Evolutionary conservation across 768 basidiomycete species (phyloP), one percentile per base, ranked within the genome.

Genomic region (Russula sp.): DNA sequence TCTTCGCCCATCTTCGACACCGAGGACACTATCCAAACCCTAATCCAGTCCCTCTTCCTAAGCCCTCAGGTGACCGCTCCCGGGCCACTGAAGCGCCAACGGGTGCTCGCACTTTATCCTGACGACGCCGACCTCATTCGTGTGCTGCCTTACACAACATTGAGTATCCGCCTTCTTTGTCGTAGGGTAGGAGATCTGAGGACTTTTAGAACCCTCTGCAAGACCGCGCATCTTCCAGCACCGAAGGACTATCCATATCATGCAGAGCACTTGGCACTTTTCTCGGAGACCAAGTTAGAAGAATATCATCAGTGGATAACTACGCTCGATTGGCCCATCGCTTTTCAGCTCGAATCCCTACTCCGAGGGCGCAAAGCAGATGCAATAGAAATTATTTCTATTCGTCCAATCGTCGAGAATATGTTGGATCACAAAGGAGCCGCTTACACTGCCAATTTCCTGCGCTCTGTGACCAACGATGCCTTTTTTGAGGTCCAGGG

Each of bases 321-420:
- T 24, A 42, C 40, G 18, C 70, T 84, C 16, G 71, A 77, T 10
- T 86, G 81, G 82, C 66, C 67, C 48, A 76, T 88, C n/a, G 80
- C 84, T 0, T 88, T 86, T 66, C 86, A 89, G 69, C 73, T 87
- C 36, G 81, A 85, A 62, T 75, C 79, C 0, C 63, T 80, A 2
- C 66, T 75, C 5, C 71, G 70, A 5, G 76, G 75, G 48, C 69
- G 77, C 50, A 57, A 75, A 16, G 75, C 85, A n/a, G 83, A 86
- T 67, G 72, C 81, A 30, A 69, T 66, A 32, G 86, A 89, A 69
- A 73, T 88, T 32, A 73, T 84, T 11, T 63, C 67, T 0, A 75
- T 85, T 18, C 73, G 79, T n/a, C 73, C 72, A 0, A 57, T 67
- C 36, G 75, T 86, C 34, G 64, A 70, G 2, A 16, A 67, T 0